Percentiles rank a stretch among this genome's conserved stretches.
These are phyloP conservation scores for Citrus maxima DNA, from an alignment of 345 rosid species.

Conservation along the genomic window DNA sequence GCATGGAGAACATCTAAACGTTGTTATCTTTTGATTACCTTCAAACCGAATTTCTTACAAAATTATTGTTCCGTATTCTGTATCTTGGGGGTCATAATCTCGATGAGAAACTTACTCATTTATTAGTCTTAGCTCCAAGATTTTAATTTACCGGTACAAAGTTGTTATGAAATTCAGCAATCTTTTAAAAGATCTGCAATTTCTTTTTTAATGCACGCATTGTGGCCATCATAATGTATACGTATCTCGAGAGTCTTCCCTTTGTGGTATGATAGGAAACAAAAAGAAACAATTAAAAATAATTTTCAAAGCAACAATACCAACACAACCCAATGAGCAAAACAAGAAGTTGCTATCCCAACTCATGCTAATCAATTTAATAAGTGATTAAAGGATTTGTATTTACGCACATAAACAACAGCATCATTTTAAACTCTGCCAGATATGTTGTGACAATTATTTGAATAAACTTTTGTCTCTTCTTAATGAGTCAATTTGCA, in stretches of 20 bases:
- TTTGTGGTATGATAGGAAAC: neutral
- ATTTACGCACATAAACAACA: neutral
- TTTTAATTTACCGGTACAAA: neutral
- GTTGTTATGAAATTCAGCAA: neutral
- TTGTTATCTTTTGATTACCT: neutral
- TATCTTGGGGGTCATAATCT: neutral
- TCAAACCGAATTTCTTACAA: neutral
- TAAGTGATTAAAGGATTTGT: neutral
- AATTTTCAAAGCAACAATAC: neutral
- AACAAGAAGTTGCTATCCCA: neutral
- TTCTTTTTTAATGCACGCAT: no score
- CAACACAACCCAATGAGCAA: neutral
- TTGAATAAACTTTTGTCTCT: neutral
- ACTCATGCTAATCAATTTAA: neutral
- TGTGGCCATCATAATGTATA: neutral
- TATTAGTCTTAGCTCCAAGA: neutral
- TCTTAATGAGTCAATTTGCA: constrained; percentile 4
- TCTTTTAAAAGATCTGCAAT: neutral
- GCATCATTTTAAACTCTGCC: neutral
- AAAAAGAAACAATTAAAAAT: neutral
- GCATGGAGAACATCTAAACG: neutral
- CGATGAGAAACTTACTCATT: neutral
- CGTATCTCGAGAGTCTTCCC: neutral
- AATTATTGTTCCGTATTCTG: neutral
- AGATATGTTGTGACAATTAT: neutral